Evolutionary conservation across 257 asterid genomes (phyloP).

Genomic region (Dorcoceras hygrometricum): DNA sequence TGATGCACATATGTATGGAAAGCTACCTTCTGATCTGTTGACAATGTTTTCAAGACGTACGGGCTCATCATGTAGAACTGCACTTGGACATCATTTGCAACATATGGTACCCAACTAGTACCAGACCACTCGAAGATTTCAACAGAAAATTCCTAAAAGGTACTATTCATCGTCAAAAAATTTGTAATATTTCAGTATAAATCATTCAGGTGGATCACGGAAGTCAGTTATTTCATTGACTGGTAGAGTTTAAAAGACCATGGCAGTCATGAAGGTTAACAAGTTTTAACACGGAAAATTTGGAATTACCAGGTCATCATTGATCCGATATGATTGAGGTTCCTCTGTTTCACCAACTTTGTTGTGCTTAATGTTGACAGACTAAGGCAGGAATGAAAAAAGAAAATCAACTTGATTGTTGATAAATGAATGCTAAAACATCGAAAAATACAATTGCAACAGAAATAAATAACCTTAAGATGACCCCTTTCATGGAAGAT

Average conservation of each 20-base stretch:
- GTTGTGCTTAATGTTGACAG: constrained; percentile 67
- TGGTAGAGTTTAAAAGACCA: background rate
- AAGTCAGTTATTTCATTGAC: background rate
- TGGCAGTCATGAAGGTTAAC: background rate
- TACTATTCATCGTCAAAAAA: constrained; percentile 9
- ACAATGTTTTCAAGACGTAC: constrained; percentile 77
- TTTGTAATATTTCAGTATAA: background rate
- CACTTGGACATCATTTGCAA: constrained; percentile 74
- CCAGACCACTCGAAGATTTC: constrained; percentile 85
- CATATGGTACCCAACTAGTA: constrained; percentile 71
- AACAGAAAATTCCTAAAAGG: constrained; percentile 60
- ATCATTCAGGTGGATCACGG: background rate
- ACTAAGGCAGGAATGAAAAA: constrained; percentile 32
- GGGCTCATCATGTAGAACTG: constrained; percentile 97
- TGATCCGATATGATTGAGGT: constrained; percentile 76
- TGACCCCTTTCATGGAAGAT: constrained; percentile 89
- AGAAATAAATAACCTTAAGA: constrained; percentile 53
- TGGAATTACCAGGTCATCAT: constrained; percentile 61
- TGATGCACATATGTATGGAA: background rate
- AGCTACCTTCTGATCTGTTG: constrained; percentile 65
- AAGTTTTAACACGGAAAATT: background rate
- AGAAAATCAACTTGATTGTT: no score
- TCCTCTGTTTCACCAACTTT: constrained; percentile 71
- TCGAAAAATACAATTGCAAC: background rate
- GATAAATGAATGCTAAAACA: background rate